These are phyloP conservation scores for Coniferiporia sulphurascens DNA, from an alignment of 1,284 basidiomycete genomes.

Conservation along the genomic window DNA sequence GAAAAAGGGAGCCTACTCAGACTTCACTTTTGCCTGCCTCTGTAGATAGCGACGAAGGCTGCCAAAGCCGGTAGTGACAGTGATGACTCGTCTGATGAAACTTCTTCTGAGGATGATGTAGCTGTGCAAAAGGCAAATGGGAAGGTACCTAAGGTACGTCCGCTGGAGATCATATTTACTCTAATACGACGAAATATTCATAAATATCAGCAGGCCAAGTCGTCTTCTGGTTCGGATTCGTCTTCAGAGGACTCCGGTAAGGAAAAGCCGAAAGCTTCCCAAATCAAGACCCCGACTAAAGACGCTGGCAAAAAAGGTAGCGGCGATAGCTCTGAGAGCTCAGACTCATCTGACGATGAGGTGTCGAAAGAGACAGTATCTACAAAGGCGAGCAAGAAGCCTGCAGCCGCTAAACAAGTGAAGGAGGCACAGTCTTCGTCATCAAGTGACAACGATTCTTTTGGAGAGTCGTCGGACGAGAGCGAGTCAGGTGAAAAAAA, in stretches of 20 bases:
- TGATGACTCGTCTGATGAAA: conserved; percentile 8
- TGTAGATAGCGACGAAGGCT: neutral
- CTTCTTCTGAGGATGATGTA: conserved; percentile 14
- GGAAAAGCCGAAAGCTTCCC: conserved; percentile 36
- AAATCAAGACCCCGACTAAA: conserved; percentile 27
- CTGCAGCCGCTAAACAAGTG: conserved; percentile 21
- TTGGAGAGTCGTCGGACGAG: conserved; percentile 32
- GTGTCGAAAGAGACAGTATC: conserved; percentile 20
- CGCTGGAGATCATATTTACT: neutral
- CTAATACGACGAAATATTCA: neutral
- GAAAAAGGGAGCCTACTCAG: too few relatives aligned
- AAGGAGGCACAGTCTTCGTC: conserved; percentile 24
- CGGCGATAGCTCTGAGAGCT: conserved; percentile 23
- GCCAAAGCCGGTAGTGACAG: neutral
- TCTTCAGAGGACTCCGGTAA: conserved; percentile 23
- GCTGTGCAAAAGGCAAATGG: conserved; percentile 1
- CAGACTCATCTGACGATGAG: conserved; percentile 16
- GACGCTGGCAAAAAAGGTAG: conserved; percentile 24
- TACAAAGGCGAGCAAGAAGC: conserved; percentile 23
- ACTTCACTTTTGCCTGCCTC: too few relatives aligned
- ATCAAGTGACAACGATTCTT: conserved; percentile 29
- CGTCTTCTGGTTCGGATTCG: conserved; percentile 12
- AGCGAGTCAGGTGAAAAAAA: conserved; percentile 32
- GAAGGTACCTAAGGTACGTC: conserved; percentile 19
- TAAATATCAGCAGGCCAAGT: neutral